Base-by-base conservation (phyloP, 371 early-diverging fungal species). In the Mortierella sp. region DNA sequence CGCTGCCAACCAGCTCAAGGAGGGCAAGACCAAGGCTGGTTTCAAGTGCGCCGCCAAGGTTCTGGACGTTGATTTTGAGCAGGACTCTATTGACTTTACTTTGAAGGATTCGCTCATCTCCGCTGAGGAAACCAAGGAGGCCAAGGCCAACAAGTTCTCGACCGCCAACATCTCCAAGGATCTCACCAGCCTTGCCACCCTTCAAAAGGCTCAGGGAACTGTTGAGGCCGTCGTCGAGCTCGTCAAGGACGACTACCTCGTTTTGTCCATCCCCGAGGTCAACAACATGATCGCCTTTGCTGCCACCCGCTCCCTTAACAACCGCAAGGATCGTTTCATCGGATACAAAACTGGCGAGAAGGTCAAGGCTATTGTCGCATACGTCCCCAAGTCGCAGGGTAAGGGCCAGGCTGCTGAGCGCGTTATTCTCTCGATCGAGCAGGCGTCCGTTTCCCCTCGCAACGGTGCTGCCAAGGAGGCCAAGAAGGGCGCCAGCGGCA, bases 161-260 rank as follows among this genome's bases (percentile, higher is more conserved):
- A 21, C 70, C 2, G 46, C 54, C 74, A 79, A 72, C 24, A 21
- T 70, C n/a, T 65, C 77, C 32, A 76, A 86, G 76, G 81, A 82
- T 56, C 55, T 83, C 35, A 76, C 83, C 63, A 81, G 79, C 24
- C 81, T 91, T 21, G 71, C 75, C 29, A 71, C 72, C n/a, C 87
- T 90, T 27, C 79, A 80, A 49, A 83, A 88, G 65, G 77, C 88
- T 35, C 74, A 79, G 14, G 80, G 80, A 21, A 27, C 70, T n/a
- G 79, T 93, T 12, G 94, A 93, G 29, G 89, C 92, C 29, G 83
- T 89, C n/a, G 90, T 96, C 46, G 93, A 95, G 77, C 80, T 95
- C 18, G 90, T 95, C 77, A 96, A 96, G 88, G 91, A 94, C 48
- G 92, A 93, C 80, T 95, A 95, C 77, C 74, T 93, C n/a, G 91